phyloP scores from a whole-genome alignment of 2,329 filamentous ascomycete species.

The Penicillium sclerotigenum region DNA sequence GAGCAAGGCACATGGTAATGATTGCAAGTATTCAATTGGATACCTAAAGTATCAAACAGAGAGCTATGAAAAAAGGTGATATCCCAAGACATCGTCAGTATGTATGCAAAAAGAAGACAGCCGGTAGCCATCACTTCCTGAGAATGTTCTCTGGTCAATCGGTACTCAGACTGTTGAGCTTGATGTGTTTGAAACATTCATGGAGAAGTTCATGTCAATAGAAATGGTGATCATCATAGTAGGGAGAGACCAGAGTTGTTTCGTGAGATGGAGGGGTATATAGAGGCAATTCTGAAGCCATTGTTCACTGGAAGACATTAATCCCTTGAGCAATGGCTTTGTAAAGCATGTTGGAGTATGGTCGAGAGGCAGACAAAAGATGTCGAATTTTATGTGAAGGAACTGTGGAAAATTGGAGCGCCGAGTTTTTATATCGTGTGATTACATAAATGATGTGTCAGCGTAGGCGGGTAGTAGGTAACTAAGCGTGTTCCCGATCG shows the following conservation, averaged over 20 bases:
- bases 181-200: slow-evolving; percentile 28
- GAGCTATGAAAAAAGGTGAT: not conserved
- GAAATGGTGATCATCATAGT: slow-evolving; percentile 28
- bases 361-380: not conserved
- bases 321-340: slow-evolving; percentile 4
- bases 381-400: not conserved
- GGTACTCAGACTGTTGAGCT: slow-evolving; percentile 35
- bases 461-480: not conserved
- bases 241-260: slow-evolving; percentile 8
- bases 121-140: not conserved
- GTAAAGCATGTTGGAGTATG: not conserved
- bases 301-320: slow-evolving; percentile 6
- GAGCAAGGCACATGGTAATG: not conserved
- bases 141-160: slow-evolving; percentile 6
- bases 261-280: not conserved
- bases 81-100: not conserved
- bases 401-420: not conserved
- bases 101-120: not conserved
- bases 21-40: slow-evolving; percentile 4
- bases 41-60: not conserved
- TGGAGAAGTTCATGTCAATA: slow-evolving; percentile 26
- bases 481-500: not conserved
- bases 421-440: slow-evolving; percentile 8
- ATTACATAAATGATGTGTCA: slow-evolving; percentile 3
- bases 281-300: not conserved